Base-by-base conservation (phyloP, 768 basidiomycete species). In the Auricularia auricula-judae region DNA sequence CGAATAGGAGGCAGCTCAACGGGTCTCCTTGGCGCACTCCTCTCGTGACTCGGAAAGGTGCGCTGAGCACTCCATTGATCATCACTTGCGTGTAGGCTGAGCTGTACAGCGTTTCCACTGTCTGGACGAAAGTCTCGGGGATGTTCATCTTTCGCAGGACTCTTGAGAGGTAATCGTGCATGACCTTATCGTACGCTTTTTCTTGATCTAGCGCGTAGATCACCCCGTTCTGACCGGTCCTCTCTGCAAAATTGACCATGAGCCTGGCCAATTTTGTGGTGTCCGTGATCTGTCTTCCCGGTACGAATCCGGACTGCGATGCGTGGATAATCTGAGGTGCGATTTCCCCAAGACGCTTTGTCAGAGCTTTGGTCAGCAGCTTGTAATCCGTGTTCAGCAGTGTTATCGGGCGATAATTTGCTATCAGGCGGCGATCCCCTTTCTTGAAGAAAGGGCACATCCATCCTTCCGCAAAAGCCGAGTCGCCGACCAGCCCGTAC, bases 371-470 rank as follows among this genome's bases (percentile, higher is more conserved):
- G 0, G 72, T 73, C 3, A 67, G 47, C 3, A 73, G 8, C 56
- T 72, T 72, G 59, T 68, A 71, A 36, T 72, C 71, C 0, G 65
- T 64, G 35, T 70, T 70, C 0, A 72, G 65, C 0, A 70, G 62
- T 29, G 70, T 68, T 2, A 70, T 70, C 3, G 70, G 70, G 1
- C 70, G 18, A 56, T 70, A 70, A 62, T 70, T 70, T 29, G 42
- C 56, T 10, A n/a, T n/a, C n/a, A n/a, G n/a, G n/a, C n/a, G n/a
- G n/a, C n/a, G n/a, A n/a, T n/a, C n/a, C n/a, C n/a, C n/a, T n/a
- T n/a, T n/a, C n/a, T n/a, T n/a, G n/a, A n/a, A n/a, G n/a, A n/a
- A n/a, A n/a, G n/a, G n/a, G n/a, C n/a, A n/a, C n/a, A n/a, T n/a
- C n/a, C n/a, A n/a, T n/a, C n/a, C n/a, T n/a, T n/a, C n/a, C n/a